Evolutionary conservation across 768 basidiomycete species (phyloP).

Genomic region (Auriscalpium vulgare): DNA sequence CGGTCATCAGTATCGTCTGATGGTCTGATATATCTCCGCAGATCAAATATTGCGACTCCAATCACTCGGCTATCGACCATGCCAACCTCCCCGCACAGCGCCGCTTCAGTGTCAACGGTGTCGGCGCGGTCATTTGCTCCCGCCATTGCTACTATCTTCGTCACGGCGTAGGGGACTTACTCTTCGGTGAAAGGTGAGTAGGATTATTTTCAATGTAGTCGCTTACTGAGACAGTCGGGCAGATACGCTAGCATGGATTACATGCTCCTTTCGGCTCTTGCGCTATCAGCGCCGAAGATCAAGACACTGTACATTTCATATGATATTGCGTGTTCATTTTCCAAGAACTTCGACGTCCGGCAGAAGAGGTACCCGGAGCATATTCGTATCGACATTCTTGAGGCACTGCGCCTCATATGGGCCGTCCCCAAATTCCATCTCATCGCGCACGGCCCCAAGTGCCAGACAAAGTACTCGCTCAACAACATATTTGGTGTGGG

Average conservation of each 20-base stretch:
- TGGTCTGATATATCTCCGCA: not conserved
- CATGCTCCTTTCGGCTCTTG: constrained; percentile 5
- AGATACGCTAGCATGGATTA: constrained; percentile 20
- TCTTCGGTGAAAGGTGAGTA: not conserved
- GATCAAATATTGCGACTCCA: not conserved
- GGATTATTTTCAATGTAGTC: not conserved
- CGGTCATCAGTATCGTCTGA: not conserved
- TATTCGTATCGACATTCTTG: not conserved
- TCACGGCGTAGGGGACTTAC: not conserved
- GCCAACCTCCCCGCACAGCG: constrained; percentile 1
- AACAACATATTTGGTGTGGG: constrained; percentile 5
- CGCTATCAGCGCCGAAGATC: not conserved
- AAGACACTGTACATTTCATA: not conserved
- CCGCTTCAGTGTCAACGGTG: constrained; percentile 2
- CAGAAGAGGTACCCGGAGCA: not conserved
- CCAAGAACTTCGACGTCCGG: not conserved
- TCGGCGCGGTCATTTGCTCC: constrained; percentile 3
- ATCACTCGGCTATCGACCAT: not conserved
- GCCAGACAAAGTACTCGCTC: constrained; percentile 11
- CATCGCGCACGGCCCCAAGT: constrained; percentile 10
- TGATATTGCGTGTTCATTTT: not conserved
- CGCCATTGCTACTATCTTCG: not conserved
- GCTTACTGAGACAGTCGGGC: not conserved
- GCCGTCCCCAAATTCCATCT: constrained; percentile 10
- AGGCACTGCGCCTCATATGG: not conserved